Percentiles rank a stretch among this genome's conserved stretches.
Conservation (phyloP, 2,329 filamentous ascomycete genomes). For the Aspergillus fumigatiaffinis region DNA sequence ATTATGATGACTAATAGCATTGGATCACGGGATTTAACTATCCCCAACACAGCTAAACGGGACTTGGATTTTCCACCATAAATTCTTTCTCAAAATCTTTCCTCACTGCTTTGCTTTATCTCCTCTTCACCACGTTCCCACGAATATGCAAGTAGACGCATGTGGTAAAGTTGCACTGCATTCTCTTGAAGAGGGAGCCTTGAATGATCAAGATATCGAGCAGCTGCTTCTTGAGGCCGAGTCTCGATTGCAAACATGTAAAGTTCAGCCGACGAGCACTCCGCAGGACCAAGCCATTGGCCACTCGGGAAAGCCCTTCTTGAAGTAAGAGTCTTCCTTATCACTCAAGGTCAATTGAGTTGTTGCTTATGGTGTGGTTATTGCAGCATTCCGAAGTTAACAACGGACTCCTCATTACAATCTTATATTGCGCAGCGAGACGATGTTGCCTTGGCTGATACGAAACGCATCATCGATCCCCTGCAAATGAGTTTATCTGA, state of each 20-base stretch:
- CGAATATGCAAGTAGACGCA: conserved; percentile 16
- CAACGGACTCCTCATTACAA: conserved; percentile 45
- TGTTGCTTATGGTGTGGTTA: conserved; percentile 2
- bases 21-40: background rate
- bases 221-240: conserved; percentile 62
- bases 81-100: background rate
- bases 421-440: conserved; percentile 53
- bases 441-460: conserved; percentile 52
- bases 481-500: conserved; percentile 33
- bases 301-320: background rate
- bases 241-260: conserved; percentile 45
- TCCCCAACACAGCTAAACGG: background rate
- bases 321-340: conserved; percentile 3
- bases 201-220: conserved; percentile 62
- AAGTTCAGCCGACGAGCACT: background rate
- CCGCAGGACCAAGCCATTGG: background rate
- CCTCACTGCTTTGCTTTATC: background rate
- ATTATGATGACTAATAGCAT: background rate
- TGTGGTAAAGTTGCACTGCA: conserved; percentile 8
- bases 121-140: background rate
- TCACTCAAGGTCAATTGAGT: background rate
- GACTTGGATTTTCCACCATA: background rate
- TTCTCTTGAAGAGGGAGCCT: conserved; percentile 35
- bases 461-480: conserved; percentile 47
- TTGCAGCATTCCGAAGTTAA: conserved; percentile 49